phyloP scores from a whole-genome alignment of 495 filamentous ascomycete genomes.

The Daldinia bambusicola region DNA sequence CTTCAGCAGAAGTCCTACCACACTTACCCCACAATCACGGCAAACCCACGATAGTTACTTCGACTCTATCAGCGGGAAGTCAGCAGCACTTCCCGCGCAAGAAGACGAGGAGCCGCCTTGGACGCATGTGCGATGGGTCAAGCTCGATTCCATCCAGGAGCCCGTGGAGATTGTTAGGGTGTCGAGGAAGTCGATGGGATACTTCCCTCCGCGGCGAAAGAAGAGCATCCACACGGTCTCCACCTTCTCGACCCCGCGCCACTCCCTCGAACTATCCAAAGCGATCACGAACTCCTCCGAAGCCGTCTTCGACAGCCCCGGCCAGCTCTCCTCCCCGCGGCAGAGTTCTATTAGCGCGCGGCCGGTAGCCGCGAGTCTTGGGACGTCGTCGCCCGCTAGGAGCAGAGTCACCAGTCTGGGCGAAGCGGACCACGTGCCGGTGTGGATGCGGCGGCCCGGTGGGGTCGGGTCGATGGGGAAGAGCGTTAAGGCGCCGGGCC shows the following conservation, averaged over 20 bases:
- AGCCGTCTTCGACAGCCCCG: slow-evolving; percentile 48
- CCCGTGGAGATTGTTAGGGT: slow-evolving; percentile 89
- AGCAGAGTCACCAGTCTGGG: slow-evolving; percentile 47
- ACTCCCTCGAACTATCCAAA: slow-evolving; percentile 69
- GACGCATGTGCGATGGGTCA: slow-evolving; percentile 89
- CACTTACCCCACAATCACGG: slow-evolving; percentile 27
- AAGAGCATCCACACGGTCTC: slow-evolving; percentile 70
- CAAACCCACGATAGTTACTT: slow-evolving; percentile 53
- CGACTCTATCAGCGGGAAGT: slow-evolving; percentile 47
- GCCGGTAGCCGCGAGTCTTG: slow-evolving; percentile 40
- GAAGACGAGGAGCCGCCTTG: slow-evolving; percentile 66
- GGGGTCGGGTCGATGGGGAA: slow-evolving; percentile 82
- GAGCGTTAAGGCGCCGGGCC: slow-evolving; percentile 76
- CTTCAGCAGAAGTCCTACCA: slow-evolving; percentile 4
- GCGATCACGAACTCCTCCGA: slow-evolving; percentile 50
- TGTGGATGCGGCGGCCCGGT: slow-evolving; percentile 79
- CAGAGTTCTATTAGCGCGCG: slow-evolving; percentile 49
- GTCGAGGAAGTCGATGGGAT: slow-evolving; percentile 81
- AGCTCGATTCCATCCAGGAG: slow-evolving; percentile 71
- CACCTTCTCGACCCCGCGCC: slow-evolving; percentile 67
- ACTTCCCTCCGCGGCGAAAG: slow-evolving; percentile 89
- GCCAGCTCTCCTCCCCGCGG: slow-evolving; percentile 53
- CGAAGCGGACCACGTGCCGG: slow-evolving; percentile 49
- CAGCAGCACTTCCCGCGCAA: slow-evolving; percentile 34
- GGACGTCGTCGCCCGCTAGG: slow-evolving; percentile 45